Evolutionary conservation across 139 green algal species (phyloP), one percentile per base, ranked within the genome.

Genomic region (Protoeuglena noctilucae): DNA sequence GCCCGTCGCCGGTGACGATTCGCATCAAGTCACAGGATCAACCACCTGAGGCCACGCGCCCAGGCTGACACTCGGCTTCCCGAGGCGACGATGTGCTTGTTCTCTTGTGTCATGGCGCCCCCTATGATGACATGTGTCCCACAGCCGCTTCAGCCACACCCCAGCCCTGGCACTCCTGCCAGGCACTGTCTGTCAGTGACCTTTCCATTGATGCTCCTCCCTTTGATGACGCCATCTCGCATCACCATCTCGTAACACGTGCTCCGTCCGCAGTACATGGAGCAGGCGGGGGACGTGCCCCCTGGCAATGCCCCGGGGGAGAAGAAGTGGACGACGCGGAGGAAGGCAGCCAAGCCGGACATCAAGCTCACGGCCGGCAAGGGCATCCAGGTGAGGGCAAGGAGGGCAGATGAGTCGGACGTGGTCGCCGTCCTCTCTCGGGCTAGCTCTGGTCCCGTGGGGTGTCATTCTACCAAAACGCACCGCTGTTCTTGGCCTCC

Each of bases 311-410:
- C 65, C 2, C 68, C 71, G 9, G 78, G 69, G 19, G 71, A 85
- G 56, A 79, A 75, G 9, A 65, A 69, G 48, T 93, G 81, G 77
- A 63, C 81, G 54, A 56, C 64, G 5, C 64, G 70, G 16, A 63
- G 46, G 39, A 64, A 53, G 30, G 46, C 53, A 7, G 53, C 69
- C 18, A 79, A 74, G 61, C 66, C 80, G 2, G 85, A 94, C 61
- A 77, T 94, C 23, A 57, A 58, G 29, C 70, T 90, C 1, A 93
- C 81, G 14, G 69, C 79, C 1, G 83, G 81, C 54, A 90, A 88
- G 65, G 73, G 74, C 54, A 69, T 87, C 34, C 54, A n/a, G n/a
- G n/a, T n/a, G n/a, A n/a, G n/a, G n/a, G n/a, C n/a, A n/a, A n/a
- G n/a, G n/a, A n/a, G n/a, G n/a, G n/a, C n/a, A n/a, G n/a, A n/a